These are phyloP conservation scores for Euphorbia tirucalli DNA, from an alignment of 345 rosid species.

Conservation along the genomic window DNA sequence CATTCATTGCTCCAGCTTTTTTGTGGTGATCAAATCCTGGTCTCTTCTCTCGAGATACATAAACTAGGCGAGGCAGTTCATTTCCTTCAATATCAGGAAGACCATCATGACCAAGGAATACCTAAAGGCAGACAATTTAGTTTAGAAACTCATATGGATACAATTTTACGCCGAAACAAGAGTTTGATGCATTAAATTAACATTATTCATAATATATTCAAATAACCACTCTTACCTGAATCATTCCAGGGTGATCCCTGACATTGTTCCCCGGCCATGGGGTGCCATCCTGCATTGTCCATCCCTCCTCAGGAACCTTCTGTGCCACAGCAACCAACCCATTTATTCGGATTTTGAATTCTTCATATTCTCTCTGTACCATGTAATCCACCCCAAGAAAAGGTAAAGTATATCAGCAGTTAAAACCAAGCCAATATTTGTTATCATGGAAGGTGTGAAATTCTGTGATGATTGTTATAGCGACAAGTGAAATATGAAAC, in stretches of 20 bases:
- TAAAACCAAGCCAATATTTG: slow-evolving; percentile 6
- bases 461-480: background rate
- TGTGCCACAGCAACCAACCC: slow-evolving; percentile 73
- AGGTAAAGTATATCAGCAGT: background rate
- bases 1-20: slow-evolving; percentile 94
- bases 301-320: slow-evolving; percentile 93
- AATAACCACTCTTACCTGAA: slow-evolving; percentile 53
- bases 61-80: slow-evolving; percentile 72
- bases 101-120: slow-evolving; percentile 79
- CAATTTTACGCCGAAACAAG: too few species aligned
- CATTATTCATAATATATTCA: slow-evolving; percentile 3
- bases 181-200: background rate
- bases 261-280: slow-evolving; percentile 93
- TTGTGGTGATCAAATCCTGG: slow-evolving; percentile 92
- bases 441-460: background rate
- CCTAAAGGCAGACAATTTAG: slow-evolving; percentile 36
- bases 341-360: slow-evolving; percentile 76
- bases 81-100: slow-evolving; percentile 67
- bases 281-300: slow-evolving; percentile 97
- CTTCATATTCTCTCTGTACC: slow-evolving; percentile 80
- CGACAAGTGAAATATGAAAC: background rate
- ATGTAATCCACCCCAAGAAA: slow-evolving; percentile 9
- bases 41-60: slow-evolving; percentile 95
- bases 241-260: slow-evolving; percentile 95
- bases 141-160: slow-evolving; percentile 10